Evolutionary conservation across 1,284 basidiomycete species (phyloP).

Genomic region (Ganoderma lucidum): DNA sequence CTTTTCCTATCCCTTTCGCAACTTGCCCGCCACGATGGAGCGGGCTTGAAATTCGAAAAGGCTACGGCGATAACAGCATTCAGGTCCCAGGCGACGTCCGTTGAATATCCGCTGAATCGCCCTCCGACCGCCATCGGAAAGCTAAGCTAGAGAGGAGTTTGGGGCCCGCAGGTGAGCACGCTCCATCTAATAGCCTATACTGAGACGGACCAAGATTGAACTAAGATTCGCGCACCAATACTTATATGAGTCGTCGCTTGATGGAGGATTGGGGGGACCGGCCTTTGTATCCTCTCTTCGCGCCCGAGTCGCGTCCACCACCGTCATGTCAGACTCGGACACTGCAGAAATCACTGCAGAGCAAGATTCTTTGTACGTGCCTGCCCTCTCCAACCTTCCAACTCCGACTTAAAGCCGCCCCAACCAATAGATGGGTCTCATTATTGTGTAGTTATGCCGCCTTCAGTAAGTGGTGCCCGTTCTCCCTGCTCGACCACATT

Average conservation of each 20-base stretch:
- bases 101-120: background rate
- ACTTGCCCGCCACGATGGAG: background rate
- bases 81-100: background rate
- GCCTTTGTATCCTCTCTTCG: background rate
- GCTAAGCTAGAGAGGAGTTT: background rate
- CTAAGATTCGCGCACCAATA: background rate
- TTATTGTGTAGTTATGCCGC: slow-evolving; percentile 14
- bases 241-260: background rate
- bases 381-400: background rate
- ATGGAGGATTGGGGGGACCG: background rate
- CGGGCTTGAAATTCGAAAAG: background rate
- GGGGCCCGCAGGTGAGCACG: background rate
- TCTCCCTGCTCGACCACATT: background rate
- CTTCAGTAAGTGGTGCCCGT: slow-evolving; percentile 4
- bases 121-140: background rate
- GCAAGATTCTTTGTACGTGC: slow-evolving; percentile 8
- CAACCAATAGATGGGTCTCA: slow-evolving; percentile 3
- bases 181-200: background rate
- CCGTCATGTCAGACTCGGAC: slow-evolving; percentile 5
- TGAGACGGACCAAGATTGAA: background rate
- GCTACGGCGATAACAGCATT: background rate
- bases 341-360: slow-evolving; percentile 11
- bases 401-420: background rate
- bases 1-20: background rate
- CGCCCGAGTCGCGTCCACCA: background rate